phyloP scores from a whole-genome alignment of 441 rosid genomes.

The Jatropha podagrica region DNA sequence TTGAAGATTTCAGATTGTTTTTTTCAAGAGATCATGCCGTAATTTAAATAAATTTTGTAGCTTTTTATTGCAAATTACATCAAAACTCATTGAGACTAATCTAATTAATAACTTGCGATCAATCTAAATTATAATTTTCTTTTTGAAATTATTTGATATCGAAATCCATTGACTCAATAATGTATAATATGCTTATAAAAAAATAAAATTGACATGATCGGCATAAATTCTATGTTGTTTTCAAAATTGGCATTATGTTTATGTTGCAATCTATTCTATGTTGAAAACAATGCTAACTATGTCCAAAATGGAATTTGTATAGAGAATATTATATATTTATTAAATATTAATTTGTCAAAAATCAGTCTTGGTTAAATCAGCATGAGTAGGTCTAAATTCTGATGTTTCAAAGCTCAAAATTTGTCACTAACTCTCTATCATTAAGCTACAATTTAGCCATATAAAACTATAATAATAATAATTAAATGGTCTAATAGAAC shows the following conservation, averaged over 20 bases:
- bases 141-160: no score
- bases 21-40: not conserved
- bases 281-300: no score
- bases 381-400: not conserved
- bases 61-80: no score
- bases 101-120: no score
- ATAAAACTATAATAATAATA: not conserved
- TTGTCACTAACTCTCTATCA: not conserved
- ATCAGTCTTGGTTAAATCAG: not conserved
- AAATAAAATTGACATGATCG: not conserved
- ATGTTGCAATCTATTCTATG: not conserved
- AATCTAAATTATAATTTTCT: no score
- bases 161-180: no score
- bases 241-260: not conserved
- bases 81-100: no score
- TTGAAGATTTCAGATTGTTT: not conserved
- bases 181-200: no score
- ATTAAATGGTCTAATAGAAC: not conserved
- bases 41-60: no score
- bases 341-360: not conserved
- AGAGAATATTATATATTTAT: no score
- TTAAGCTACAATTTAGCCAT: not conserved
- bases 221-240: no score
- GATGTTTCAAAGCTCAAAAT: not conserved
- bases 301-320: no score